Base-by-base conservation (phyloP, 2,329 filamentous ascomycete species). In the Penicillium digitatum region DNA sequence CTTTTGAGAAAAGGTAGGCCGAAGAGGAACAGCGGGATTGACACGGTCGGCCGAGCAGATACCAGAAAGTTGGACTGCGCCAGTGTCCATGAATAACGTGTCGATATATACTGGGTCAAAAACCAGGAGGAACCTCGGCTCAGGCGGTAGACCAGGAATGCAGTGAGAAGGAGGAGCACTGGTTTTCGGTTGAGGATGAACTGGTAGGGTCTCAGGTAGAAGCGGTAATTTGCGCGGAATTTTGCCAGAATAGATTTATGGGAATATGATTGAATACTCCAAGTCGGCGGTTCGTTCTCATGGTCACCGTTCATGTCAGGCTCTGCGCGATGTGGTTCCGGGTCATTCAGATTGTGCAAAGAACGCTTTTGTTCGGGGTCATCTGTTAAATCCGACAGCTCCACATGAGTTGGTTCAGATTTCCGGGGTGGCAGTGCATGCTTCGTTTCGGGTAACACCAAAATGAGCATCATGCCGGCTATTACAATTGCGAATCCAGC, bases 101-200 rank as follows among this genome's bases (percentile, higher is more conserved):
- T 77, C 1, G 78, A 81, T 18, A 79, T 76, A 61, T 81, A 81
- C 54, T 79, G 77, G n/a, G 79, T 70, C 14, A 81, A 62, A 50
- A 81, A 72, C 58, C 72, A 75, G 16, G 77, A 68, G 10, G 76
- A 75, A 45, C 78, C 77, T 26, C 77, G 72, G 47, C 76, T 78
- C 7, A 81, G 67, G n/a, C 76, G 72, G 59, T 76, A 78, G 14
- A 78, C 75, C 22, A 81, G 61, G 55, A 80, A 80, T 0, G 76
- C 73, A 11, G 76, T 72, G 9, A 80, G 64, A 3, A 78, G 71
- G 26, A 80, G 66, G 1, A 74, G 67, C 18, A 75, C 67, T 40
- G 75, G 73, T 34, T 70, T 73, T 44, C 71, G 70, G 46, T 75
- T 61, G 40, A 78, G 69, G 4, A 72, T 66, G 44, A 77, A 72